Percentiles rank a stretch among this genome's conserved stretches.
These are phyloP conservation scores for Elsinoe arachidis DNA, from an alignment of 2,329 filamentous ascomycete genomes.

Conservation along the genomic window DNA sequence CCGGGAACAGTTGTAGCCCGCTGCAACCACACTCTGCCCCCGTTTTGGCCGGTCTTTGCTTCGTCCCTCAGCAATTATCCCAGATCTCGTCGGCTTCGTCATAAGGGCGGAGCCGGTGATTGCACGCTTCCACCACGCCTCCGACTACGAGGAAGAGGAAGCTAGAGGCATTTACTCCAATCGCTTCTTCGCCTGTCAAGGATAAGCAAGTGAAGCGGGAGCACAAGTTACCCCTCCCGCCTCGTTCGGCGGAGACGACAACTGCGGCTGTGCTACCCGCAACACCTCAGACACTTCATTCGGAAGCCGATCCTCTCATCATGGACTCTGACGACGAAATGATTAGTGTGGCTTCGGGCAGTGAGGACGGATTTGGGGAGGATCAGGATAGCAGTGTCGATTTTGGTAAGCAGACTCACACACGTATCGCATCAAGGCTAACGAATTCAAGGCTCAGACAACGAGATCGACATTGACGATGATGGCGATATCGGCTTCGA, in stretches of 20 bases:
- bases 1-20: constrained; percentile 10
- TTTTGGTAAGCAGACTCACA: constrained; percentile 19
- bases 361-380: constrained; percentile 55
- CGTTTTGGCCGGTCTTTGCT: constrained; percentile 10
- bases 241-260: constrained; percentile 24
- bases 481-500: constrained; percentile 53
- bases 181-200: constrained; percentile 14
- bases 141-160: constrained; percentile 28
- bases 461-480: constrained; percentile 44
- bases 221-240: constrained; percentile 17
- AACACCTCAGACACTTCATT: constrained; percentile 42
- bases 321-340: constrained; percentile 98
- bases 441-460: constrained; percentile 37
- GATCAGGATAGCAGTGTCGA: constrained; percentile 65
- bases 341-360: constrained; percentile 68
- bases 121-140: constrained; percentile 23
- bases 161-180: constrained; percentile 19
- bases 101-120: constrained; percentile 20
- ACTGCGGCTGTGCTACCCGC: constrained; percentile 34
- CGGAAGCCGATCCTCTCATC: constrained; percentile 33
- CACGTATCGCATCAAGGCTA: constrained; percentile 27
- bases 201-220: constrained; percentile 16
- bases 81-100: constrained; percentile 21
- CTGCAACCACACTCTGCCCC: constrained; percentile 9
- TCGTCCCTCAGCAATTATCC: neutral